Evolutionary conservation across 2,329 filamentous ascomycete genomes (phyloP).

Genomic region (Fusarium denticulatum): DNA sequence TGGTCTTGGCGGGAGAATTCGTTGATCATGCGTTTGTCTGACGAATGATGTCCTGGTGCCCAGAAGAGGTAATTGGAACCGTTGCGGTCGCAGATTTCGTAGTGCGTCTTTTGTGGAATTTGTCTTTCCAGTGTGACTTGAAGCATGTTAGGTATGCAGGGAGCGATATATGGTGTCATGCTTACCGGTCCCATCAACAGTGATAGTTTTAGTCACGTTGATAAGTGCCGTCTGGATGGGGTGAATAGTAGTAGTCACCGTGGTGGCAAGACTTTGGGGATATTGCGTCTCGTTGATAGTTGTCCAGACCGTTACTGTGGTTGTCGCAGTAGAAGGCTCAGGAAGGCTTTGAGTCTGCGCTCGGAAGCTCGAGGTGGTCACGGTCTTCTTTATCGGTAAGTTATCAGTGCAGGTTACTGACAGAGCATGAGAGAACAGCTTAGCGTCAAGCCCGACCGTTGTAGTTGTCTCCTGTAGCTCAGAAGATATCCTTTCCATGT

Average conservation of each 20-base stretch:
- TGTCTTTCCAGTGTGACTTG: background rate
- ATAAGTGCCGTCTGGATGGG: background rate
- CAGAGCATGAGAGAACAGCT: background rate
- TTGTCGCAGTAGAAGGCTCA: rapidly evolving
- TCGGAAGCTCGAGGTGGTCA: background rate
- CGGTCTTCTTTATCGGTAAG: background rate
- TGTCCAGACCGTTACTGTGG: background rate
- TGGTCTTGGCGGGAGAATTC: background rate
- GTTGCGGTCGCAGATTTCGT: background rate
- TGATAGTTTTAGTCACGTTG: background rate
- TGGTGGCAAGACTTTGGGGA: rapidly evolving
- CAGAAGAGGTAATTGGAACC: background rate
- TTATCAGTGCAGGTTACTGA: background rate
- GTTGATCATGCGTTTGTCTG: background rate
- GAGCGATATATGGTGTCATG: rapidly evolving
- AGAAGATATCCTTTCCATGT: background rate
- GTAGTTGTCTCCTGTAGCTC: rapidly evolving
- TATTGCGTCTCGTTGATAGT: background rate
- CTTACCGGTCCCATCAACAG: rapidly evolving
- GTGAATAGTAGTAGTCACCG: background rate
- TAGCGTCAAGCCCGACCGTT: background rate
- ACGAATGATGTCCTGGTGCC: rapidly evolving
- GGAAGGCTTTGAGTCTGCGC: rapidly evolving
- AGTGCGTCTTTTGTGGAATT: background rate
- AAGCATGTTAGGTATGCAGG: rapidly evolving